Evolutionary conservation across 129 eudicot species (phyloP).

Genomic region (Rutidosis leptorrhynchoides): DNA sequence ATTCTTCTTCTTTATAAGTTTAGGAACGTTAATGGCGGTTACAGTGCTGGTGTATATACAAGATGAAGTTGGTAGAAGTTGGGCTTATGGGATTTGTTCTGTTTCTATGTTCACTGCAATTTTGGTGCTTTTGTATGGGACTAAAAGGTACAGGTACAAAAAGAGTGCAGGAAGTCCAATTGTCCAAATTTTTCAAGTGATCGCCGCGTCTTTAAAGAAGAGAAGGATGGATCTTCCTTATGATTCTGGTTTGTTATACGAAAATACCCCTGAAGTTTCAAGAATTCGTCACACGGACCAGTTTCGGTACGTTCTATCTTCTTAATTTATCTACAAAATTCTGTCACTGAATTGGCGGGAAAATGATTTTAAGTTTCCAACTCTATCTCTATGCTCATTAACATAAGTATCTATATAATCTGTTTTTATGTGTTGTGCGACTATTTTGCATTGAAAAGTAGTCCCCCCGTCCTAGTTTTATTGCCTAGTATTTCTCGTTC

Average conservation of each 20-base stretch:
- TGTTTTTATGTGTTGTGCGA: no score
- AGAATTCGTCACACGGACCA: constrained; percentile 80
- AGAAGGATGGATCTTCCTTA: constrained; percentile 56
- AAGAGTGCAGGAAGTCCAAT: constrained; percentile 78
- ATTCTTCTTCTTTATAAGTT: constrained; percentile 88
- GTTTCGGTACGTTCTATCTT: constrained; percentile 60
- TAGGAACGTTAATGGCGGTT: constrained; percentile 76
- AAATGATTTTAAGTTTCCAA: no score
- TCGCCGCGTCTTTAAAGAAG: constrained; percentile 59
- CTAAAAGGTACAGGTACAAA: constrained; percentile 68
- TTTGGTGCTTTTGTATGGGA: constrained; percentile 56
- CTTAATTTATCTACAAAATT: no score
- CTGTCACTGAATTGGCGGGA: not conserved
- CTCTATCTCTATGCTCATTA: no score
- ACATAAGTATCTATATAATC: no score
- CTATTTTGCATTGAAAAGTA: no score
- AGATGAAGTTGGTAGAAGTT: constrained; percentile 82
- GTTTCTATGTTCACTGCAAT: constrained; percentile 68
- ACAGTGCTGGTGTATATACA: constrained; percentile 87
- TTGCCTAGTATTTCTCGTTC: no score
- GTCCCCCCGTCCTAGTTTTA: no score
- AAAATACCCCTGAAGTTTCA: constrained; percentile 48
- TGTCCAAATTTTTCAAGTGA: constrained; percentile 72
- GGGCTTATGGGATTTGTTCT: constrained; percentile 89
- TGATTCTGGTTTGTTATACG: constrained; percentile 57